These are phyloP conservation scores for Ustilago esculenta DNA, from an alignment of 1,284 basidiomycete genomes.

Conservation along the genomic window DNA sequence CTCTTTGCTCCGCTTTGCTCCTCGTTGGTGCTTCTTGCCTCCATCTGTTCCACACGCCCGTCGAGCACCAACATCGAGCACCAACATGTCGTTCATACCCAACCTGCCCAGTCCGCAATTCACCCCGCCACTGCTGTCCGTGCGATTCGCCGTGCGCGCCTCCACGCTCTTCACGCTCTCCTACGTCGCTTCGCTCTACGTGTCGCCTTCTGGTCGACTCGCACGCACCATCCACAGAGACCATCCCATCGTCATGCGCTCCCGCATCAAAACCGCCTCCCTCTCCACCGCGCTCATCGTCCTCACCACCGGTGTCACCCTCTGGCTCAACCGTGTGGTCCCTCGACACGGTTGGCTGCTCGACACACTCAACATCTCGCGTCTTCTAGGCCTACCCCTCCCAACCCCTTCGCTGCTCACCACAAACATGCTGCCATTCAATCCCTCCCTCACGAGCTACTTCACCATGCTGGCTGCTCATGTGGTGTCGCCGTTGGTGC, in stretches of 20 bases:
- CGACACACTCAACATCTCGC: constrained; percentile 24
- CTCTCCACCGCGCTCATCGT: constrained; percentile 23
- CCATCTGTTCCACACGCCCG: too few relatives aligned
- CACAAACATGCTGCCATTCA: constrained; percentile 40
- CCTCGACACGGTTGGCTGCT: constrained; percentile 22
- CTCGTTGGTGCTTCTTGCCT: neutral
- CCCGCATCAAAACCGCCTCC: constrained; percentile 43
- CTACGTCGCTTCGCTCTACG: constrained; percentile 70
- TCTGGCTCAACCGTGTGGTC: constrained; percentile 19
- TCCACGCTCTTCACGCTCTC: constrained; percentile 66
- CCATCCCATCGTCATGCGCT: constrained; percentile 46
- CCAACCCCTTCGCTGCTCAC: constrained; percentile 44
- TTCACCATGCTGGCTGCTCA: constrained; percentile 4
- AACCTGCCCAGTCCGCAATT: constrained; percentile 9
- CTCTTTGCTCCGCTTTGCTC: neutral
- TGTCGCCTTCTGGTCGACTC: constrained; percentile 61
- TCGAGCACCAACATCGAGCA: too few relatives aligned
- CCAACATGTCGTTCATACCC: constrained; percentile 31
- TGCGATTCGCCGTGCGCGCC: constrained; percentile 26
- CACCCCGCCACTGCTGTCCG: constrained; percentile 20
- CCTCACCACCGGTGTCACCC: constrained; percentile 14
- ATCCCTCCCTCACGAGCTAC: constrained; percentile 23
- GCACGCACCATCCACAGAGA: constrained; percentile 30
- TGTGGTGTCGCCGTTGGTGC: constrained; percentile 11
- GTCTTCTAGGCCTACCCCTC: constrained; percentile 49